These are phyloP conservation scores for Beauveria rudraprayagi DNA, from an alignment of 2,329 filamentous ascomycete species.

Conservation along the genomic window DNA sequence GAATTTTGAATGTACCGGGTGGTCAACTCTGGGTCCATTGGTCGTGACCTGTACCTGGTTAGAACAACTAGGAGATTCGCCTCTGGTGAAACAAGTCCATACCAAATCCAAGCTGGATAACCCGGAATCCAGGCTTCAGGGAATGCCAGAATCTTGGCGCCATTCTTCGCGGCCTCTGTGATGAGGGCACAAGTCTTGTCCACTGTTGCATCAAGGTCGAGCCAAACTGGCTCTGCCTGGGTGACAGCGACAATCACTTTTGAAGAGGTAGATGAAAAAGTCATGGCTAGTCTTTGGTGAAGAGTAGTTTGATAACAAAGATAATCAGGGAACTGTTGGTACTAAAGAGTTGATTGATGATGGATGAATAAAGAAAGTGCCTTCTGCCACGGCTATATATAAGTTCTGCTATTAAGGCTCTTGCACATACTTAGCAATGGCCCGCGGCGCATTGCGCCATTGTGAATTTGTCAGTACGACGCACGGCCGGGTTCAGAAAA, in stretches of 20 bases:
- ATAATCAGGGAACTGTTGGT: too few species aligned
- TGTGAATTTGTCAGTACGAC: too few species aligned
- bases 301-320: neutral
- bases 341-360: too few species aligned
- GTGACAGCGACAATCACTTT: constrained; percentile 16
- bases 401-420: too few species aligned
- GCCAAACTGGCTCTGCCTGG: constrained; percentile 21
- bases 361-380: too few species aligned
- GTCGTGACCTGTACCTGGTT: neutral
- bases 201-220: constrained; percentile 18
- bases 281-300: neutral
- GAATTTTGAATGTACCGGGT: constrained; percentile 32
- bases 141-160: constrained; percentile 47
- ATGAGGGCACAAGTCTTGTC: constrained; percentile 14
- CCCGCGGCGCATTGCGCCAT: too few species aligned
- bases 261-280: neutral
- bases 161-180: constrained; percentile 25
- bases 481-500: too few species aligned
- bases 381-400: too few species aligned
- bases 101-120: constrained; percentile 39
- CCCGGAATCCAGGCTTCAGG: constrained; percentile 47
- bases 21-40: neutral
- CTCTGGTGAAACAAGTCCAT: neutral
- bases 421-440: too few species aligned
- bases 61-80: neutral